Percentiles rank a stretch among this genome's conserved stretches.
phyloP scores from a whole-genome alignment of 306 rosid genomes.

The Macrotyloma uniflorum region DNA sequence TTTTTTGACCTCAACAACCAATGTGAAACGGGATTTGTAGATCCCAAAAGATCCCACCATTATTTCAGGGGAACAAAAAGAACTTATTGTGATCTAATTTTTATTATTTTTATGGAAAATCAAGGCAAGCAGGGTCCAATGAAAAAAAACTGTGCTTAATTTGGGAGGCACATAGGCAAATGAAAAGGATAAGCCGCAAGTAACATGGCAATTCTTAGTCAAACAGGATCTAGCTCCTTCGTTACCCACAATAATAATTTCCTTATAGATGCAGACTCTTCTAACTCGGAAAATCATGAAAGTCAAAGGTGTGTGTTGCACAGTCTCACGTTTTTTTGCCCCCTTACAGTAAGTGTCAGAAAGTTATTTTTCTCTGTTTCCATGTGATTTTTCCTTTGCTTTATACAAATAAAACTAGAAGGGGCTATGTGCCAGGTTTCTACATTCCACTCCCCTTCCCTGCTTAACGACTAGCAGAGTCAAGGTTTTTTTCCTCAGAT shows the following conservation, averaged over 20 bases:
- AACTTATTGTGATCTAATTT: not conserved
- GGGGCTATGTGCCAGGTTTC: not conserved
- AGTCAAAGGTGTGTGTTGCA: constrained; percentile 1
- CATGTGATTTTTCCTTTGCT: too few relatives aligned
- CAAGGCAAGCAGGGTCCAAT: constrained; percentile 36
- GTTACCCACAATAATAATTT: constrained; percentile 35
- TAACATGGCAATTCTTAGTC: constrained; percentile 40
- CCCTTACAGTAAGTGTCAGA: not conserved
- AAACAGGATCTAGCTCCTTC: constrained; percentile 38
- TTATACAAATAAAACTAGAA: too few relatives aligned
- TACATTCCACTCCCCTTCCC: constrained; percentile 9
- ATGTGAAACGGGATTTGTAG: constrained; percentile 4
- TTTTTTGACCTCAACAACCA: constrained; percentile 35
- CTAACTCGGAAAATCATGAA: not conserved
- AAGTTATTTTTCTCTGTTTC: not conserved
- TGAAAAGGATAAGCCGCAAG: constrained; percentile 19
- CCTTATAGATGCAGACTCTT: not conserved
- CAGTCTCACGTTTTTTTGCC: not conserved
- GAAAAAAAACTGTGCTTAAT: constrained; percentile 34
- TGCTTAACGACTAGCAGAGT: not conserved
- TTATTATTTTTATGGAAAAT: not conserved
- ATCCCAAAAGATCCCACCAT: constrained; percentile 11
- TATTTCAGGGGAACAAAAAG: constrained; percentile 29
- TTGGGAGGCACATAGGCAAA: constrained; percentile 44
- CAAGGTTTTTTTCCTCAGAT: not conserved